Evolutionary conservation across 1,284 basidiomycete species (phyloP).

Genomic region (Trametes versicolor): DNA sequence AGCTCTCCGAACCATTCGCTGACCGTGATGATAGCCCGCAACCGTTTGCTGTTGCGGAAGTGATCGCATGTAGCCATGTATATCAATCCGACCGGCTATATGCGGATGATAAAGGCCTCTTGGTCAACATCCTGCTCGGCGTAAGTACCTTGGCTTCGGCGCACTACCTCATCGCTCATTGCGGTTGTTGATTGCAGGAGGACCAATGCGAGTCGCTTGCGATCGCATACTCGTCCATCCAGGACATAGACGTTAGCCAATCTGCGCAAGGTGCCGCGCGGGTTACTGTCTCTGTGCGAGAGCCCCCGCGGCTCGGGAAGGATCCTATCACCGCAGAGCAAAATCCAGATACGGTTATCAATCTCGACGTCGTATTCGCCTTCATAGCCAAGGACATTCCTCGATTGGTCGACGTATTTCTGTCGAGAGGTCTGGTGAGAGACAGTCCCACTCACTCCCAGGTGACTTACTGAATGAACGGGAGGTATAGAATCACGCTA

Average conservation of each 20-base stretch:
- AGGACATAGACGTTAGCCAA: constrained; percentile 45
- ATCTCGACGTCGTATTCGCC: neutral
- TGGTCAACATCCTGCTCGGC: constrained; percentile 59
- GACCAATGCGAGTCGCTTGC: constrained; percentile 53
- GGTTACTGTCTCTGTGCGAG: constrained; percentile 20
- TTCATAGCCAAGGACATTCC: neutral
- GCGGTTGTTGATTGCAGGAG: constrained; percentile 41
- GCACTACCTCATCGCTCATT: neutral
- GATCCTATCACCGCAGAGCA: constrained; percentile 20
- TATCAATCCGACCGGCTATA: constrained; percentile 56
- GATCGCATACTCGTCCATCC: constrained; percentile 55
- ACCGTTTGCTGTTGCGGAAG: constrained; percentile 57
- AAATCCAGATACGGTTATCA: neutral
- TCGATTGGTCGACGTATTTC: constrained; percentile 15
- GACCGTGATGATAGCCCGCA: constrained; percentile 57
- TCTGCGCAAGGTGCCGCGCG: neutral
- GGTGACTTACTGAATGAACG: neutral
- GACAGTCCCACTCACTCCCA: too few relatives aligned
- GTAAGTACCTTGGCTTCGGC: constrained; percentile 38
- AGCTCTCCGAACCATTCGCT: neutral
- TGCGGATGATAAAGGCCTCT: constrained; percentile 59
- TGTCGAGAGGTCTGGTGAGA: constrained; percentile 25
- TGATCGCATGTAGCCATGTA: constrained; percentile 52
- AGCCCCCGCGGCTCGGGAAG: constrained; percentile 33
- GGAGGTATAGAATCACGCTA: too few relatives aligned